Conservation (phyloP, 2,329 filamentous ascomycete genomes). For the Alternaria angustiovoidea region DNA sequence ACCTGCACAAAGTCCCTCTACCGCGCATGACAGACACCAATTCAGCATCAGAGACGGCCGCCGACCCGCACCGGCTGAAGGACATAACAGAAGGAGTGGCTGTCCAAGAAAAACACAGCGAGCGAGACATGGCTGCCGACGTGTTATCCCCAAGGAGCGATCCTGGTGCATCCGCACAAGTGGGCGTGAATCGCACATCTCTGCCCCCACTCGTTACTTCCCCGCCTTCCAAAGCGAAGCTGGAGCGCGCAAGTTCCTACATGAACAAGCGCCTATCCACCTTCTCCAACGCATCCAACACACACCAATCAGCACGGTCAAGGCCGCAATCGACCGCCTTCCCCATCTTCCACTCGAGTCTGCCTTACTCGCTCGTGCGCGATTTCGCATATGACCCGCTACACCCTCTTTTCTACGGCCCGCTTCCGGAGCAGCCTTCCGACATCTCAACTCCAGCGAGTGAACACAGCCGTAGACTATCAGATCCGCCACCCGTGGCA, state of each 20-base stretch:
- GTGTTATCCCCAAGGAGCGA: slow-evolving; percentile 48
- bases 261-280: slow-evolving; percentile 84
- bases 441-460: slow-evolving; percentile 85
- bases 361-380: slow-evolving; percentile 87
- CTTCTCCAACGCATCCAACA: slow-evolving; percentile 66
- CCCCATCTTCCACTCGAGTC: slow-evolving; percentile 82
- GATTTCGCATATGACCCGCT: slow-evolving; percentile 90
- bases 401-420: slow-evolving; percentile 92
- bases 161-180: slow-evolving; percentile 38
- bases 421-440: slow-evolving; percentile 81
- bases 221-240: slow-evolving; percentile 60
- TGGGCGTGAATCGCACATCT: slow-evolving; percentile 50
- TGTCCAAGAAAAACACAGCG: slow-evolving; percentile 31
- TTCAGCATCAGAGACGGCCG: slow-evolving; percentile 23
- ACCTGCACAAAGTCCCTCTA: slow-evolving; percentile 17
- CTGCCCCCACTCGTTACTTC: slow-evolving; percentile 62
- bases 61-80: slow-evolving; percentile 41
- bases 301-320: slow-evolving; percentile 64
- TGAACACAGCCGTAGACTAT: slow-evolving; percentile 77
- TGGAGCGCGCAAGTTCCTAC: slow-evolving; percentile 71
- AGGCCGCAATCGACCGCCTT: slow-evolving; percentile 83
- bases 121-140: slow-evolving; percentile 49
- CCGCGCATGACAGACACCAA: slow-evolving; percentile 47
- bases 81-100: slow-evolving; percentile 41
- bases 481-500: slow-evolving; percentile 73